Conservation (phyloP, 441 rosid genomes). For the Metrosideros polymorpha region DNA sequence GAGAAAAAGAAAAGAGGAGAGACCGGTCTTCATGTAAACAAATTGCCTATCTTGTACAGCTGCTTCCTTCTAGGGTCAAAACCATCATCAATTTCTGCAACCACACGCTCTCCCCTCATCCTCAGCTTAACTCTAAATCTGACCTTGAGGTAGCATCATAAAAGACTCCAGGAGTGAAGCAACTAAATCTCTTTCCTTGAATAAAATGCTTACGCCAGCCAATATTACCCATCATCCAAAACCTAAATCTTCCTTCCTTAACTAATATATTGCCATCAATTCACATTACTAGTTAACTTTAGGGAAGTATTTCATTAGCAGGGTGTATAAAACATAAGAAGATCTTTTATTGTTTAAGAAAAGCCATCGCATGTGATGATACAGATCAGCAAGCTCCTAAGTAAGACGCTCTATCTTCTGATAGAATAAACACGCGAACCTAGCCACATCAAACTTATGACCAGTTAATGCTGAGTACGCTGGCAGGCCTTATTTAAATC, state of each 20-base stretch:
- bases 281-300: not conserved
- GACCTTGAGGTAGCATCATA: not conserved
- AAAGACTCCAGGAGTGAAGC: not conserved
- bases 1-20: not conserved
- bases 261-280: not conserved
- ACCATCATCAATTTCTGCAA: not conserved
- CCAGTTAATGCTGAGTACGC: not conserved
- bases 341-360: not conserved
- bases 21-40: not conserved
- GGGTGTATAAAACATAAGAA: not conserved
- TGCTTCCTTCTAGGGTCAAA: not conserved
- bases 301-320: not conserved
- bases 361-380: not conserved
- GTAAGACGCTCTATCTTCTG: not conserved
- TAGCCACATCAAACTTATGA: not conserved
- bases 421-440: not conserved
- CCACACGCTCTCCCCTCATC: not conserved
- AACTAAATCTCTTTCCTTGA: not conserved
- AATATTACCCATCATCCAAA: not conserved
- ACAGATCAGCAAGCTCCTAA: not conserved
- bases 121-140: not conserved
- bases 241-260: not conserved
- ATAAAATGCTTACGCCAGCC: not conserved
- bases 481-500: not conserved
- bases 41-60: not conserved